Evolutionary conservation across 768 basidiomycete genomes (phyloP).

Genomic region (Royoungia palumana): DNA sequence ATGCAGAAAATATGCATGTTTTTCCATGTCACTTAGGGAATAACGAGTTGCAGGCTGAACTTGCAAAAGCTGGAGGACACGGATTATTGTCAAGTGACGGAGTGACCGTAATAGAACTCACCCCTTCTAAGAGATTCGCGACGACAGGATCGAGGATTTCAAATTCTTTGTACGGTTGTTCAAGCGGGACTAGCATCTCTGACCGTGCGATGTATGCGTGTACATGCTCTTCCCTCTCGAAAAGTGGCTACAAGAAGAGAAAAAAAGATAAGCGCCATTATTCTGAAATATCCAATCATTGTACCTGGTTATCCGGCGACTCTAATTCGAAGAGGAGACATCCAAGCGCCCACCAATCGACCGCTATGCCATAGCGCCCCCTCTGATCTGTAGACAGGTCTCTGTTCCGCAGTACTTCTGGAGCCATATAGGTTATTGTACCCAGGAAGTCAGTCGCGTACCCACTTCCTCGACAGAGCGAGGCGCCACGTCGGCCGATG

Average conservation of each 20-base stretch:
- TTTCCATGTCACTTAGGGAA: constrained; percentile 19
- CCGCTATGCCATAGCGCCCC: constrained; percentile 28
- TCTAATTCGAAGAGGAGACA: constrained; percentile 40
- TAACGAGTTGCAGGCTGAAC: constrained; percentile 13
- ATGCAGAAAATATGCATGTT: constrained; percentile 23
- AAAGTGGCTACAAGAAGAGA: constrained; percentile 28
- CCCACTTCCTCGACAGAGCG: constrained; percentile 9
- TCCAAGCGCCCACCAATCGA: constrained; percentile 45
- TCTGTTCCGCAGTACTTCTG: constrained; percentile 36
- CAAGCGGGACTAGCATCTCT: not conserved
- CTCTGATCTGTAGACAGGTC: constrained; percentile 1
- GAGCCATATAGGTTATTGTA: constrained; percentile 39
- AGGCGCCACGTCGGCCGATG: constrained; percentile 2
- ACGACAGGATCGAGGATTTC: constrained; percentile 19
- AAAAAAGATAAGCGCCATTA: not conserved
- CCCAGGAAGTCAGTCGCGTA: constrained; percentile 32
- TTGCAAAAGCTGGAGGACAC: constrained; percentile 17
- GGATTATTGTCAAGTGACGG: not conserved
- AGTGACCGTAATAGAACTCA: not conserved
- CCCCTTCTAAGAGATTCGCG: constrained; percentile 32
- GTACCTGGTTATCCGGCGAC: constrained; percentile 25
- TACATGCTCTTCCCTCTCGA: constrained; percentile 23
- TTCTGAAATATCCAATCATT: not conserved
- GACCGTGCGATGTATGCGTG: constrained; percentile 22
- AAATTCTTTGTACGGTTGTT: constrained; percentile 23